Evolutionary conservation across 1,284 basidiomycete species (phyloP), one percentile per base, ranked within the genome.

Genomic region (Leccinum fallax): DNA sequence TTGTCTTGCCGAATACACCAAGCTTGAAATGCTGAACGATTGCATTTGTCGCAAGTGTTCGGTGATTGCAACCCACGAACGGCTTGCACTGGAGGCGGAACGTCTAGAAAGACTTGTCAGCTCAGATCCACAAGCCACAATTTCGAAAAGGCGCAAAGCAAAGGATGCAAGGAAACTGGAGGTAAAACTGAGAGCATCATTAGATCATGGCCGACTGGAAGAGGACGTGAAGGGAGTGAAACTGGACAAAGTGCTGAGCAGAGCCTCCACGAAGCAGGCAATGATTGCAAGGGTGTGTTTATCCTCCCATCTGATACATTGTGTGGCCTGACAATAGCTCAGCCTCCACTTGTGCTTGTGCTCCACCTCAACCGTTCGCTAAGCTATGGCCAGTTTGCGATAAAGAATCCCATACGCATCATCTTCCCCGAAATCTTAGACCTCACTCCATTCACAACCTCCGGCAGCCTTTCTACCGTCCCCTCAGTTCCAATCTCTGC

Each of bases 301-400:
- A 43, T 58, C 32, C 55, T 40, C n/a, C 32, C 26, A 49, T 62
- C 16, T 51, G 60, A 59, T 48, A 5, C 46, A 61, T 51, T 32
- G 30, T 60, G 16, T 36, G 61, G 65, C 60, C 66, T 74, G 61
- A 73, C 56, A 6, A 26, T 49, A 19, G 36, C 32, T 49, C 73
- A 94, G 87, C 91, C 94, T 15, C 95, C 95, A 0, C 84, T 84
- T 8, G 87, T 94, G 1, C 84, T 97, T 28, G 89, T 86, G 2
- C 83, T 97, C 1, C 94, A 97, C 74, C 86, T 97, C 61, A 94
- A 94, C 67, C 87, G 95, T 58, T 95, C 93, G 7, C 80, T 94
- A 58, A 89, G 90, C 72, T 90, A 85, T 65, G 90, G 91, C 19
- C 82, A 83, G 61, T 88, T 89, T 67, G 85, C 92, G 24, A 77